Evolutionary conservation across 2,329 filamentous ascomycete genomes (phyloP).

Genomic region (Fusarium sp.): DNA sequence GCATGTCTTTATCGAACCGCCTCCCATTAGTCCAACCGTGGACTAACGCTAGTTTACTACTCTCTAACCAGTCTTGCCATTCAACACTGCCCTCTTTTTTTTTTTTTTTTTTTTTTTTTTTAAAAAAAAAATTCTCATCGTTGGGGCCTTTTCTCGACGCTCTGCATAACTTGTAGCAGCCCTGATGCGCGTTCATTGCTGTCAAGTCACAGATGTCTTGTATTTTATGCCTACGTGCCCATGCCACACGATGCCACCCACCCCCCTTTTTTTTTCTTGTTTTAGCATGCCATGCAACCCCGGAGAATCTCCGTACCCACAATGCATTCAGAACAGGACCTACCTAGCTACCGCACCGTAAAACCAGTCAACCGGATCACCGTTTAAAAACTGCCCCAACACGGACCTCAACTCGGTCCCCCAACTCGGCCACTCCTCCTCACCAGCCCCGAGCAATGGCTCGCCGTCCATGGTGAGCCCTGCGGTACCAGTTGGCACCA

Average conservation of each 20-base stretch:
- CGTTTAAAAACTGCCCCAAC: slow-evolving; percentile 7
- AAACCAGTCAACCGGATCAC: slow-evolving; percentile 3
- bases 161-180: slow-evolving; percentile 17
- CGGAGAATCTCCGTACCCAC: slow-evolving; percentile 28
- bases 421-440: slow-evolving; percentile 3
- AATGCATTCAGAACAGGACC: not conserved
- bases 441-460: slow-evolving; percentile 3
- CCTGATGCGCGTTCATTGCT: not conserved
- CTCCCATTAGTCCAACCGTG: not conserved
- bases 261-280: slow-evolving; percentile 1
- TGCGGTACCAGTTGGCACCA: slow-evolving; percentile 3
- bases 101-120: not conserved
- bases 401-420: slow-evolving; percentile 10
- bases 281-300: slow-evolving; percentile 6
- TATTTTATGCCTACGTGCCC: slow-evolving; percentile 17
- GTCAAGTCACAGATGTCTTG: slow-evolving; percentile 25
- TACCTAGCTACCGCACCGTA: not conserved
- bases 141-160: slow-evolving; percentile 15
- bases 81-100: not conserved
- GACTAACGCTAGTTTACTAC: not conserved
- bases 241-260: slow-evolving; percentile 21
- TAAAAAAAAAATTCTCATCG: not conserved
- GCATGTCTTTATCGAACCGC: slow-evolving; percentile 16
- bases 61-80: not conserved
- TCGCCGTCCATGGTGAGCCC: slow-evolving; percentile 8